These are phyloP conservation scores for Serpula lacrymans DNA, from an alignment of 768 basidiomycete species.

Conservation along the genomic window DNA sequence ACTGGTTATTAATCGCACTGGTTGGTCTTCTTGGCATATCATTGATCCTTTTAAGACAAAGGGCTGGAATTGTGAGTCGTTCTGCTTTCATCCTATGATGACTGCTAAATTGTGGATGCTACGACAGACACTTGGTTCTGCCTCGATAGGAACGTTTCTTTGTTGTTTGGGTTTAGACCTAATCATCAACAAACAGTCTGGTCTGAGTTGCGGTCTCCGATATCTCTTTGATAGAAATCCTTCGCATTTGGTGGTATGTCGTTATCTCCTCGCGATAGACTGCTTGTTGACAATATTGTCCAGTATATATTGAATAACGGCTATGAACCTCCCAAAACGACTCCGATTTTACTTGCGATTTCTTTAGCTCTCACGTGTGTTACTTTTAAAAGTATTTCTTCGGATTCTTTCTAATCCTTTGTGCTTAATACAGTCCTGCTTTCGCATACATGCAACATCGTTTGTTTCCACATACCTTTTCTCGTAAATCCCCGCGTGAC, in stretches of 20 bases:
- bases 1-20: conserved; percentile 52
- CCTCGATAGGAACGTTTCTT: conserved; percentile 63
- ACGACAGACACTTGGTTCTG: conserved; percentile 42
- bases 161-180: conserved; percentile 55
- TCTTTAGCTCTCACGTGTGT: conserved; percentile 59
- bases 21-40: conserved; percentile 41
- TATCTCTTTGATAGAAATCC: conserved; percentile 61
- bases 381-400: not conserved
- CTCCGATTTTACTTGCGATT: conserved; percentile 47
- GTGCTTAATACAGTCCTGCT: conserved; percentile 37
- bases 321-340: conserved; percentile 49
- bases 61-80: conserved; percentile 48
- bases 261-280: conserved; percentile 1
- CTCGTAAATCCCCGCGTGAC: conserved; percentile 23
- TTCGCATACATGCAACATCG: conserved; percentile 54
- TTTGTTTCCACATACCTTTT: conserved; percentile 49
- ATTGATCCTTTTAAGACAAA: conserved; percentile 42
- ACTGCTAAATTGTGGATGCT: not conserved
- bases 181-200: conserved; percentile 51
- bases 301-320: conserved; percentile 47
- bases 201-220: conserved; percentile 62
- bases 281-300: conserved; percentile 1
- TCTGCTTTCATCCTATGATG: not conserved
- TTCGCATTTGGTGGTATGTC: conserved; percentile 51
- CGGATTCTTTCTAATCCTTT: not conserved